Evolutionary conservation across 2,329 filamentous ascomycete genomes (phyloP), one percentile per base, ranked within the genome.

Genomic region (Aspergillus unguis): DNA sequence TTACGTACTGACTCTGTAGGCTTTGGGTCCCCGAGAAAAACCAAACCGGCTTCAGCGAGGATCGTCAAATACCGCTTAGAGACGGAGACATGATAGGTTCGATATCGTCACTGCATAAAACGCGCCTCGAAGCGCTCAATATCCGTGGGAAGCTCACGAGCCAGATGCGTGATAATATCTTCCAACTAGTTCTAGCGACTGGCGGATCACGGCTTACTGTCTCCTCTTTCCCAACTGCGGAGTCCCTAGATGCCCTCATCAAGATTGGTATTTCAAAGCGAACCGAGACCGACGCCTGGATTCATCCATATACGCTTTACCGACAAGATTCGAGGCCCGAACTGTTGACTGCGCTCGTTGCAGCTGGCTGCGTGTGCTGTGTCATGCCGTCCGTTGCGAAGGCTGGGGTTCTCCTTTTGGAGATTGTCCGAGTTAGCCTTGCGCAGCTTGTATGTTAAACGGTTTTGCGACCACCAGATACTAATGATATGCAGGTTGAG

Each of bases 41-140:
- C 11, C 48, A 50, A 9, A 50, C 26, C 10, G 48, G 48, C 3
- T 50, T 50, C 5, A 50, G 41, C n/a, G 48, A 23, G 4, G 35
- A 45, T 37, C 41, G 23, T 5, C 33, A 45, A 17, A 50, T 50
- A 27, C 48, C 48, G 2, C 42, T 50, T 5, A n/a, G 26, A 11
- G 48, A 50, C 7, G 48, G 48, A 3, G 48, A 50, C 17, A 45
- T 50, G 48, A 45, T 35, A n/a, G 48, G 41, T n/a, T 44, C 48
- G 2, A 50, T 50, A 6, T 50, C 48, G 1, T 37, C 33, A 6
- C 11, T 50, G 17, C 48, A 50, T 35, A 44, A 28, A 10, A 44
- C 48, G 29, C 48, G 48, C 6, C 35, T 50, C 4, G 48, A 50
- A 17, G 48, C 48, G 10, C 25, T 50, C 7, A 33, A 50, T 25